These are phyloP conservation scores for Ballota nigra DNA, from an alignment of 257 asterid genomes.

Conservation along the genomic window DNA sequence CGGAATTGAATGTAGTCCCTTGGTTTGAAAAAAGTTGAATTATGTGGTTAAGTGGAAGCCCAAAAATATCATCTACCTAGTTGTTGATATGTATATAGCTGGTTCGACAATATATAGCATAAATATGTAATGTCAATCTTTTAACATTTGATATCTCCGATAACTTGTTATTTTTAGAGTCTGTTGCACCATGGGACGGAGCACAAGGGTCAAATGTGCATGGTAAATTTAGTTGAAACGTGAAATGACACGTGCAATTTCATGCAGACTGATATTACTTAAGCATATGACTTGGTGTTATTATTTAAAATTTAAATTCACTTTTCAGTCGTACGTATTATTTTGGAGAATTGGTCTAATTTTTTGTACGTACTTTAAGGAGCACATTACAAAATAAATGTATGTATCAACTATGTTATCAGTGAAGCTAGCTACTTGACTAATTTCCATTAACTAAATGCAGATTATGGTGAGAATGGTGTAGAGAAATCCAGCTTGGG, in stretches of 20 bases:
- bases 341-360: not conserved
- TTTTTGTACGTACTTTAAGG: not conserved
- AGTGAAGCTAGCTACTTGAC: not conserved
- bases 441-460: slow-evolving; percentile 13
- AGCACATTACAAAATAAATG: not conserved
- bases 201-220: too few species aligned
- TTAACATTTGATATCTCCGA: too few species aligned
- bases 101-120: not conserved
- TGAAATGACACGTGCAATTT: too few species aligned
- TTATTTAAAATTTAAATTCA: too few species aligned
- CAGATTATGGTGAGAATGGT: slow-evolving; percentile 71
- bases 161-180: too few species aligned
- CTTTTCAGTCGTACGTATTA: not conserved
- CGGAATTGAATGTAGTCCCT: not conserved
- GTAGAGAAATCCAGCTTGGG: slow-evolving; percentile 42
- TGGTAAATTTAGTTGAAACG: too few species aligned
- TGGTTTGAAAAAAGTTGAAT: not conserved
- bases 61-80: not conserved
- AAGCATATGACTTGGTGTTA: too few species aligned
- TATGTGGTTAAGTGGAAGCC: not conserved
- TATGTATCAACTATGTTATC: not conserved
- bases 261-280: too few species aligned
- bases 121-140: not conserved
- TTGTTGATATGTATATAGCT: not conserved
- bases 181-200: too few species aligned